Evolutionary conservation across 139 green algal species (phyloP).

Genomic region (Haematococcus sp.): DNA sequence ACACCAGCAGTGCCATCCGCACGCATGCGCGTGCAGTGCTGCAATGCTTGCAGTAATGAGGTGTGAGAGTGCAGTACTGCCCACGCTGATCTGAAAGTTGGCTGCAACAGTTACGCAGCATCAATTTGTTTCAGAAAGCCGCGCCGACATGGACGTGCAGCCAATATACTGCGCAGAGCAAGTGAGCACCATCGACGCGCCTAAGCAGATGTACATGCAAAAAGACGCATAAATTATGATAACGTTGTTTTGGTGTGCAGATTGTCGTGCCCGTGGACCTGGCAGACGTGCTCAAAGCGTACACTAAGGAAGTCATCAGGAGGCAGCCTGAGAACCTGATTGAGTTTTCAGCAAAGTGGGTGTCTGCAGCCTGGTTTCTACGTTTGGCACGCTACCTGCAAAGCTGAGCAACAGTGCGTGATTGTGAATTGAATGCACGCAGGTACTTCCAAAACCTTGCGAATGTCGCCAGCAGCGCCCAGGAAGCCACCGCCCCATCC

Average conservation of each 20-base stretch:
- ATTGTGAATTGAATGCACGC: neutral
- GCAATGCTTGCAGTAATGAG: no score
- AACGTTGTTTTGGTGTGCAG: slow-evolving; percentile 32
- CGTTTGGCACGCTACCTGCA: neutral
- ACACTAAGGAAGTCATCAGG: slow-evolving; percentile 80
- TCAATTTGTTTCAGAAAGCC: no score
- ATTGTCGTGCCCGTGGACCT: slow-evolving; percentile 74
- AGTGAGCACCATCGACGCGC: slow-evolving; percentile 15
- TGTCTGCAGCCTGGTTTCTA: neutral
- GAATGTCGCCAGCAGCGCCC: slow-evolving; percentile 25
- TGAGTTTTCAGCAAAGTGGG: slow-evolving; percentile 67
- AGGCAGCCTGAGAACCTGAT: slow-evolving; percentile 63
- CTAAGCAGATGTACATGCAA: neutral
- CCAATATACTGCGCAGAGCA: slow-evolving; percentile 69
- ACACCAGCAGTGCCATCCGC: no score
- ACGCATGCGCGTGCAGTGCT: no score
- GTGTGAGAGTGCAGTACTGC: no score
- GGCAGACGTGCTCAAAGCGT: slow-evolving; percentile 74
- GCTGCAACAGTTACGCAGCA: no score
- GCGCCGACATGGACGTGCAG: slow-evolving; percentile 49
- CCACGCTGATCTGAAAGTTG: no score
- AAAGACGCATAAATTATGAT: neutral
- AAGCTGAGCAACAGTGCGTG: neutral
- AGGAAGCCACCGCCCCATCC: slow-evolving; percentile 18
- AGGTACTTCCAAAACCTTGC: slow-evolving; percentile 77